phyloP scores from a whole-genome alignment of 2,329 filamentous ascomycete genomes.

The Nemania bipapillata region DNA sequence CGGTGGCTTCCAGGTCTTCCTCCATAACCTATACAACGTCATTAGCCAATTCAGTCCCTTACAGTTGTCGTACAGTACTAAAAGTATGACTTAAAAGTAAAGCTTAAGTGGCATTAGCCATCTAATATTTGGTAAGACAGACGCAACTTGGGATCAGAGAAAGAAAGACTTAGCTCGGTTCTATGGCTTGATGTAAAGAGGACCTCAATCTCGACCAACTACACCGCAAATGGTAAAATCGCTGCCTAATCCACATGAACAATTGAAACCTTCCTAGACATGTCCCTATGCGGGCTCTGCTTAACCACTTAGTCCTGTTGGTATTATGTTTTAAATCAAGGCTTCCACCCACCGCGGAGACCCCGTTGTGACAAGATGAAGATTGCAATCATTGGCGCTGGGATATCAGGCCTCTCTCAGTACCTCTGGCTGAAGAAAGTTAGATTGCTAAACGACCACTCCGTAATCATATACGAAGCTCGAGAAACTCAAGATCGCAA shows the following conservation, averaged over 20 bases:
- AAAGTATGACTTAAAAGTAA: too few relatives aligned
- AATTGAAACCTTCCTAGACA: not conserved
- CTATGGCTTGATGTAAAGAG: too few relatives aligned
- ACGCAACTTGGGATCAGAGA: too few relatives aligned
- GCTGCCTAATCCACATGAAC: constrained; percentile 11
- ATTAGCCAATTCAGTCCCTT: too few relatives aligned
- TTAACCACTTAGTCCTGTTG: not conserved
- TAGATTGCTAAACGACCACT: constrained; percentile 24
- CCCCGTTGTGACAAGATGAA: constrained; percentile 12
- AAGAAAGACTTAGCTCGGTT: too few relatives aligned
- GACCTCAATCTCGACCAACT: too few relatives aligned
- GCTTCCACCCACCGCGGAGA: not conserved
- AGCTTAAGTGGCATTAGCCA: too few relatives aligned
- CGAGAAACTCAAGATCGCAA: constrained; percentile 18
- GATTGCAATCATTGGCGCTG: constrained; percentile 34
- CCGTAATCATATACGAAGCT: constrained; percentile 32
- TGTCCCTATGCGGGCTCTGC: not conserved
- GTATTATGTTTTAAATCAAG: not conserved
- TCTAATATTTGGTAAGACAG: too few relatives aligned
- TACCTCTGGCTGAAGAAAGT: constrained; percentile 32
- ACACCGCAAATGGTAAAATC: too few relatives aligned
- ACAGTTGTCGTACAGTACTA: too few relatives aligned
- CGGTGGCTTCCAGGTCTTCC: too few relatives aligned
- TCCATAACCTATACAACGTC: too few relatives aligned
- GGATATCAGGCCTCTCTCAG: constrained; percentile 33